Evolutionary conservation across 306 rosid genomes (phyloP), one percentile per base, ranked within the genome.

Genomic region (Pyrus communis): DNA sequence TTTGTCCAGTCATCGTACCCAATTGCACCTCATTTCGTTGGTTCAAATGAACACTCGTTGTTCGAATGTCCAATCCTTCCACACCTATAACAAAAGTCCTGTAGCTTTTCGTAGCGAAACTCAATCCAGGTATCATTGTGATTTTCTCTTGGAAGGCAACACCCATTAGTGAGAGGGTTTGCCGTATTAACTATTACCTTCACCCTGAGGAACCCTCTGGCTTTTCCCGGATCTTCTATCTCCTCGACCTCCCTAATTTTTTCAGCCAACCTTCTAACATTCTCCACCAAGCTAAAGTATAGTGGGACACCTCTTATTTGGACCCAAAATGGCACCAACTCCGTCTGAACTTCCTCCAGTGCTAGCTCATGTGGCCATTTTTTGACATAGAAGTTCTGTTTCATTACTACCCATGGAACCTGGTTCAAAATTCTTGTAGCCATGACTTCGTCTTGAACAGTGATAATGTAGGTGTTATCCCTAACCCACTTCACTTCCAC

Each of bases 271-370:
- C 21, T 51, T 19, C 2, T 18, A 51, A 2, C 8, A 51, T 51
- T 17, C 9, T 51, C n/a, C n/a, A 4, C n/a, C 21, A 3, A 17
- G 7, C 7, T 4, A 18, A 51, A 9, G 57, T 51, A 14, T 7
- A 51, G 21, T 51, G 1, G 57, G 21, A 17, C 57, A 14, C 57
- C 57, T 14, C n/a, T 17, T 14, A 51, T 51, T 18, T 17, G 9
- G 3, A 51, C n/a, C 57, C n/a, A 51, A 5, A 14, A 51, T 6
- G 9, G n/a, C 18, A 51, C 57, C n/a, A 51, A 14, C 19, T 17
- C 57, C 57, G 0, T 51, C 9, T 2, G 1, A 14, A 51, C 21
- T 5, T 51, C n/a, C n/a, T 51, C 9, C 2, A 51, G 0, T 1
- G n/a, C n/a, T 4, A 51, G 9, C n/a, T 51, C n/a, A 0, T 17